These are phyloP conservation scores for Metschnikowia lachancei DNA, from an alignment of 805 yeast genomes.

Conservation along the genomic window DNA sequence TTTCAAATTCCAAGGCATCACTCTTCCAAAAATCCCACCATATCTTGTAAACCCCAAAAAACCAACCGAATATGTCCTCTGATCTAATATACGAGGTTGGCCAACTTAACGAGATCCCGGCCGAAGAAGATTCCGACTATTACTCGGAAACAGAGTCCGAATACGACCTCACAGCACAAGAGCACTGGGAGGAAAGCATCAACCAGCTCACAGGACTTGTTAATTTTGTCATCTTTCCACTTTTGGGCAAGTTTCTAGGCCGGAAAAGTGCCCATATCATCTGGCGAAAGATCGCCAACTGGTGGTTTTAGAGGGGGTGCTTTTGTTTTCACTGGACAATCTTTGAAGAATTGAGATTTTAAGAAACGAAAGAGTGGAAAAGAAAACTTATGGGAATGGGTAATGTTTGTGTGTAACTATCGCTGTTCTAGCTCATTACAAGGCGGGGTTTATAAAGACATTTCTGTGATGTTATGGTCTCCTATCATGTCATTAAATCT, in stretches of 20 bases:
- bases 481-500: too few relatives aligned
- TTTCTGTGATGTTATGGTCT: too few relatives aligned
- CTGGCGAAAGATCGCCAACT: constrained; percentile 37
- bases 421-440: too few relatives aligned
- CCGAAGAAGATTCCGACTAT: constrained; percentile 12
- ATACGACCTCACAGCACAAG: constrained; percentile 48
- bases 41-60: neutral
- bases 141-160: constrained; percentile 18
- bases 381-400: too few relatives aligned
- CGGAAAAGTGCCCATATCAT: constrained; percentile 42
- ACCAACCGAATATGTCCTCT: neutral
- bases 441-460: too few relatives aligned
- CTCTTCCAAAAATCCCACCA: neutral
- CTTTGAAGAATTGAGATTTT: too few relatives aligned
- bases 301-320: constrained; percentile 26
- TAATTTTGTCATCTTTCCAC: constrained; percentile 59
- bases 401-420: too few relatives aligned
- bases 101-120: neutral
- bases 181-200: constrained; percentile 72
- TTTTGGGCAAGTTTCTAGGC: constrained; percentile 66
- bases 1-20: too few relatives aligned
- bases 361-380: too few relatives aligned
- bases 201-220: constrained; percentile 57
- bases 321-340: neutral
- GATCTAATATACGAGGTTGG: constrained; percentile 7